Base-by-base conservation (phyloP, 805 yeast species). In the Ogataea polymorpha region DNA sequence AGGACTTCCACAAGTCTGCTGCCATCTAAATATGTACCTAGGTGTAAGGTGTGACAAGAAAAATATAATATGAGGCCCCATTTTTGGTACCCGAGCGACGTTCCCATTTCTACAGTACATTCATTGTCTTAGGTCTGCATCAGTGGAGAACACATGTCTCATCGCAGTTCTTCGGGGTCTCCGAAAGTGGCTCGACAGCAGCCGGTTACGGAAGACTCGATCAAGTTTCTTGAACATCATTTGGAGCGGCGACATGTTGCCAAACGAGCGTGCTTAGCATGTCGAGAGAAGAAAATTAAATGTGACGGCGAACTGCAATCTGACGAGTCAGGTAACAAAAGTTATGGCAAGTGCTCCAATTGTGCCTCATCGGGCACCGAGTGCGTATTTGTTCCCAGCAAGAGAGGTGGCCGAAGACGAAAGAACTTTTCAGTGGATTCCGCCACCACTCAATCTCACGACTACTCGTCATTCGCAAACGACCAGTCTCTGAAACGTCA, bases 1-100 rank as follows among this genome's bases (percentile, higher is more conserved):
- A 75, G 64, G 72, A 86, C 71, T 90, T 91, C 91, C 93, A 84
- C 77, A 66, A 66, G 53, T 70, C 69, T 39, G 58, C 54, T 32
- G 51, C 53, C 36, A 48, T 66, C 41, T 66, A 63, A 56, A 21
- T 13, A 31, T 9, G 11, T 12, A 16, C 34, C 13, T 7, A 20
- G 34, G 23, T 31, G 23, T 16, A 31, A 27, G 31, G 17, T 27
- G 31, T 27, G 17, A n/a, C 18, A 5, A 27, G 11, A 14, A 13
- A 27, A 13, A 27, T 24, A 24, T 24, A 24, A 24, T 24, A 13
- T 14, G 12, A 24, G 27, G 7, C 14, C 27, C 14, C 12, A 24
- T 12, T n/a, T 24, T 24, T 11, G 14, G 20, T 18, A 3, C 27
- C 12, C 21, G 21, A 20, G 21, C 6, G 21, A 20, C 21, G 21